Evolutionary conservation across 805 yeast species (phyloP).

Genomic region (Alloascoidea africana): DNA sequence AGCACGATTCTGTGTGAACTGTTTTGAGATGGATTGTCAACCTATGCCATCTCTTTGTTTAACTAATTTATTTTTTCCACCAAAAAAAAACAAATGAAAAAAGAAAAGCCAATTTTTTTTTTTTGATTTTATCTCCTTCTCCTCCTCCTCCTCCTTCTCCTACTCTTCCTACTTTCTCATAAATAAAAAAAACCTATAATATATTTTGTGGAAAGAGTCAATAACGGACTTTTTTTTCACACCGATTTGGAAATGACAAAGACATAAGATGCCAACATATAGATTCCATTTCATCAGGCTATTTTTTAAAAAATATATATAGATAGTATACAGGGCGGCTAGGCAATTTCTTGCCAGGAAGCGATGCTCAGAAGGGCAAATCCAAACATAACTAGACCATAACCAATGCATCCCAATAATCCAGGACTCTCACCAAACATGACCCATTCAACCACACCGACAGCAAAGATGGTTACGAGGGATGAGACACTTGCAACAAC

Average conservation of each 20-base stretch:
- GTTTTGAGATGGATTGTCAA: no score
- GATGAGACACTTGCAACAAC: slow-evolving; percentile 59
- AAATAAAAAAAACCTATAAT: not conserved
- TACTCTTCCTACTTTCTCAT: slow-evolving; percentile 18
- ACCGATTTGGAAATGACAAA: slow-evolving; percentile 24
- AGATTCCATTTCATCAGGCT: no score
- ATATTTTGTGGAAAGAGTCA: not conserved
- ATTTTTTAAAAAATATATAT: no score
- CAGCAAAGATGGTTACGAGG: slow-evolving; percentile 61
- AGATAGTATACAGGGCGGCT: no score
- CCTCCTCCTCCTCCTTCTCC: slow-evolving; percentile 19
- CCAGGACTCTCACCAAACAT: slow-evolving; percentile 45
- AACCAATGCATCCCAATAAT: slow-evolving; percentile 48
- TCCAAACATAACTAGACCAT: slow-evolving; percentile 52
- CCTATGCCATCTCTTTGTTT: no score
- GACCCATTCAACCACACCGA: slow-evolving; percentile 63
- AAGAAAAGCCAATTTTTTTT: no score
- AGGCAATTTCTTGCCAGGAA: slow-evolving; percentile 45
- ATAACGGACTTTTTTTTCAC: slow-evolving; percentile 20
- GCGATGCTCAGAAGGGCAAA: slow-evolving; percentile 50
- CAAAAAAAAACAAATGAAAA: no score
- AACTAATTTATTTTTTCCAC: no score
- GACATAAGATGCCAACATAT: no score
- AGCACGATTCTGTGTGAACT: no score
- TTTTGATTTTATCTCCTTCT: slow-evolving; percentile 7